Evolutionary conservation across 441 rosid species (phyloP).

Genomic region (Erysimum cheiri): DNA sequence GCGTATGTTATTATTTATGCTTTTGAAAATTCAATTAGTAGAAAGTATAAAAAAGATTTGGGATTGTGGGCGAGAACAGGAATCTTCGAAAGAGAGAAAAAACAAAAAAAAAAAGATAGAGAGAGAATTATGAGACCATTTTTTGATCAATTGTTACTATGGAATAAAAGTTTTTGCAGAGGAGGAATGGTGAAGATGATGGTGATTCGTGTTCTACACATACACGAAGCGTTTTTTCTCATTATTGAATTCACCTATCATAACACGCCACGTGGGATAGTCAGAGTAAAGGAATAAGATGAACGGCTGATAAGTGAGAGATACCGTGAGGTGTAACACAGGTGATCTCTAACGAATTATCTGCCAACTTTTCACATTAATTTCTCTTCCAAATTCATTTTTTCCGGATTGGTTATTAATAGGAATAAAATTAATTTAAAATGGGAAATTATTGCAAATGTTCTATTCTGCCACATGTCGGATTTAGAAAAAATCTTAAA

Average conservation of each 20-base stretch:
- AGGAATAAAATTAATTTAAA: constrained; percentile 22
- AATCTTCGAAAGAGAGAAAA: constrained; percentile 18
- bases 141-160: constrained; percentile 18
- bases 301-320: neutral
- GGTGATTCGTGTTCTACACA: constrained; percentile 35
- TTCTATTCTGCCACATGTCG: constrained; percentile 42
- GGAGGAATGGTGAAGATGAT: constrained; percentile 39
- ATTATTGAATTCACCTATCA: neutral
- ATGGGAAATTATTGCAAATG: constrained; percentile 37
- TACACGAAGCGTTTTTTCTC: constrained; percentile 42
- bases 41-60: neutral
- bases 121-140: constrained; percentile 33
- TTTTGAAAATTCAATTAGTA: neutral
- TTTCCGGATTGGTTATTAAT: constrained; percentile 40
- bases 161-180: constrained; percentile 40
- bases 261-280: constrained; percentile 25
- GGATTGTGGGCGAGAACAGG: constrained; percentile 12
- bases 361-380: constrained; percentile 47
- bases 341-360: constrained; percentile 41
- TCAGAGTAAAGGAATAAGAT: neutral
- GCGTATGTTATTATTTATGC: constrained; percentile 6
- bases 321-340: constrained; percentile 29
- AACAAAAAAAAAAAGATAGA: neutral
- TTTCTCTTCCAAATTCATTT: constrained; percentile 27
- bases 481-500: neutral